Base-by-base conservation (phyloP, 768 basidiomycete species). In the Termitomyces bulborhizus region DNA sequence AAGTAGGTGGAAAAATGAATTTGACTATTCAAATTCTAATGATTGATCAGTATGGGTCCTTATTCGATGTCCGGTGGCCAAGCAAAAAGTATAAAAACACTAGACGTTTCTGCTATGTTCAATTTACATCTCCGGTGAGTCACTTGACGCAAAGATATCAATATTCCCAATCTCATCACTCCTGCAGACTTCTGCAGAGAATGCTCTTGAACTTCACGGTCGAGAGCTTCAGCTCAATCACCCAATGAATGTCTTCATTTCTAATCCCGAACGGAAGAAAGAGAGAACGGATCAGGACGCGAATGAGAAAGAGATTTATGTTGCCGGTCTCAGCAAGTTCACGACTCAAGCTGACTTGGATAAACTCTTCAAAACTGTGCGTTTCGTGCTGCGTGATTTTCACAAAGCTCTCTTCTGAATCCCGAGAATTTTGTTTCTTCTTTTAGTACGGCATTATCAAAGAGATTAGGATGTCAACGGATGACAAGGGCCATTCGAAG, bases 21-120 rank as follows among this genome's bases (percentile, higher is more conserved):
- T 50, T 0, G 5, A 41, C 7, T 44, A 29, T 12, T 15, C 11
- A 3, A 44, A 24, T 54, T 40, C 54, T n/a, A 46, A 54, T 32
- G 37, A 57, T 42, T 45, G 37, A 26, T 1, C 54, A 97, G 93
- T 94, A 89, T 69, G 97, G 97, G 9, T 81, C 78, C 4, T 80
- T 99, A 52, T 90, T 98, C 57, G 95, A 98, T 60, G 89, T 93
- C 16, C 88, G 97, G 32, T 98, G 96, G 96, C 97, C 97, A 5
- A 95, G 93, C 71, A 95, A 95, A 66, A 97, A 97, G 66, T 94
- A 93, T 77, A 96, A 94, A 70, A 84, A 74, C 54, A 88, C 89
- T 2, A 76, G 97, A 36, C 80, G 97, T 42, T 98, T 99, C 69
- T 94, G 92, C 64, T 99, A 98, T 68, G 76, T 99, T 1, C 97